These are phyloP conservation scores for Nemania bipapillata DNA, from an alignment of 2,329 filamentous ascomycete genomes.

Conservation along the genomic window DNA sequence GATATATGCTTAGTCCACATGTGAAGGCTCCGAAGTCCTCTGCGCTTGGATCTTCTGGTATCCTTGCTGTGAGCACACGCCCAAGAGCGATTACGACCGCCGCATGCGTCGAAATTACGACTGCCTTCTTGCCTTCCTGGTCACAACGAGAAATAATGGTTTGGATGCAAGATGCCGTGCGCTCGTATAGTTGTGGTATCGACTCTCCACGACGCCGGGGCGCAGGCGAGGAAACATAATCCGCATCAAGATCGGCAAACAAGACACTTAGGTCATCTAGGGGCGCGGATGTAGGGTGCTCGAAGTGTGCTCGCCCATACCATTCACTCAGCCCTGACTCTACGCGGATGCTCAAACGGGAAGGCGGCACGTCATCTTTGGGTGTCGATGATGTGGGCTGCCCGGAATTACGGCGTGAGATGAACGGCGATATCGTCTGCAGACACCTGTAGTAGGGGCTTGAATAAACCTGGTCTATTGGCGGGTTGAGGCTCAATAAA, in stretches of 20 bases:
- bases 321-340: slow-evolving; percentile 80
- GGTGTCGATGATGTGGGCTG: slow-evolving; percentile 10
- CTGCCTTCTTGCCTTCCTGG: slow-evolving; percentile 71
- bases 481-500: slow-evolving; percentile 70
- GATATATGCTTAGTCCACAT: slow-evolving; percentile 78
- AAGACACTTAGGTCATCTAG: slow-evolving; percentile 70
- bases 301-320: slow-evolving; percentile 87
- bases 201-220: slow-evolving; percentile 82
- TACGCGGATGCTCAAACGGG: slow-evolving; percentile 59
- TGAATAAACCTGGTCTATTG: slow-evolving; percentile 81
- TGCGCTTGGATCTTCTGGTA: slow-evolving; percentile 75
- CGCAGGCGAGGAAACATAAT: slow-evolving; percentile 70
- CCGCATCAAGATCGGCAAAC: slow-evolving; percentile 71
- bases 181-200: slow-evolving; percentile 80
- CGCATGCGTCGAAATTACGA: slow-evolving; percentile 89
- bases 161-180: slow-evolving; percentile 75
- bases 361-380: slow-evolving; percentile 33
- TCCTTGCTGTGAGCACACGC: slow-evolving; percentile 78
- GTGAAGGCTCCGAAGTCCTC: slow-evolving; percentile 90
- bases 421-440: slow-evolving; percentile 80
- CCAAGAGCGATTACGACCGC: slow-evolving; percentile 89
- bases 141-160: slow-evolving; percentile 80
- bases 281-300: slow-evolving; percentile 81
- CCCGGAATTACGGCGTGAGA: slow-evolving; percentile 56
- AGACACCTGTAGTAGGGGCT: slow-evolving; percentile 89